Percentiles rank a stretch among this genome's conserved stretches.
phyloP scores from a whole-genome alignment of 2,329 filamentous ascomycete species.

The Fusarium temperatum region DNA sequence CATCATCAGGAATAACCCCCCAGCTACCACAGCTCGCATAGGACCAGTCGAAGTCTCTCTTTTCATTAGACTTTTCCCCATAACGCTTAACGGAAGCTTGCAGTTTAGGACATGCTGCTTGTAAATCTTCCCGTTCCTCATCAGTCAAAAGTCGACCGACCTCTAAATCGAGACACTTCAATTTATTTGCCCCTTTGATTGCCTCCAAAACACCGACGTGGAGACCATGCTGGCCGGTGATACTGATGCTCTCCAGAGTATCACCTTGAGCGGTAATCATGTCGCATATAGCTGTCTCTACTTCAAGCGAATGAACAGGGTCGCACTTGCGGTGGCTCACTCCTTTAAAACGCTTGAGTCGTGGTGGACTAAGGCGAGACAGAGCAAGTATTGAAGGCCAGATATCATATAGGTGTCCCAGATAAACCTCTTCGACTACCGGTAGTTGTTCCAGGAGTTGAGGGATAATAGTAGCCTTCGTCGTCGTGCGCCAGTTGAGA shows the following conservation, averaged over 20 bases:
- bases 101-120: neutral
- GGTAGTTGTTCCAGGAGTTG: neutral
- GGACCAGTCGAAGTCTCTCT: neutral
- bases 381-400: neutral
- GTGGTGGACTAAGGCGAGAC: neutral
- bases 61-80: neutral
- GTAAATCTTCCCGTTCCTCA: neutral
- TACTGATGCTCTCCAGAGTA: neutral
- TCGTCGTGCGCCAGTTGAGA: neutral
- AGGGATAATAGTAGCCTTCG: neutral
- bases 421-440: neutral
- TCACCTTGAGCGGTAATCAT: neutral
- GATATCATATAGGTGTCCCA: too few species aligned
- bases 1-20: neutral
- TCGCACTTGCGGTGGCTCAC: neutral
- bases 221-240: neutral
- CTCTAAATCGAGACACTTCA: neutral
- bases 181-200: neutral
- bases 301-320: neutral
- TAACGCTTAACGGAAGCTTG: fast-evolving
- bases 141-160: neutral
- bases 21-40: neutral
- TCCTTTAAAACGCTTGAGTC: neutral
- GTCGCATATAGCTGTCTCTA: neutral
- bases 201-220: neutral